Conservation (phyloP, 2,329 filamentous ascomycete species). For the Colletotrichum destructivum region DNA sequence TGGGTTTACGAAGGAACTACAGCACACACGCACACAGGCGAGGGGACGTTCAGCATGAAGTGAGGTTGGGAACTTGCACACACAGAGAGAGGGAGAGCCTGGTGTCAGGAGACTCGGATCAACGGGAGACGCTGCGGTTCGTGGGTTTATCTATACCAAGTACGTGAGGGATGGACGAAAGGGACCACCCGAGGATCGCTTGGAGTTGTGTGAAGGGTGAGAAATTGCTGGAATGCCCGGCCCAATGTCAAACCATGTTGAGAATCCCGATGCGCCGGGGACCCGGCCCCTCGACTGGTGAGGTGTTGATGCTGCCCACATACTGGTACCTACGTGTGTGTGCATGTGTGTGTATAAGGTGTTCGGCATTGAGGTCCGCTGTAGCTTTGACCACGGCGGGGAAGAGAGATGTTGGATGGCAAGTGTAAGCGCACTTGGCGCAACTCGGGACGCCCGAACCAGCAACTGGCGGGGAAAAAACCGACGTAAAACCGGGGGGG, state of each 20-base stretch:
- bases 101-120: not conserved
- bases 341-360: conserved; percentile 11
- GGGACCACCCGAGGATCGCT: conserved; percentile 16
- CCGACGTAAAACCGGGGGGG: not conserved
- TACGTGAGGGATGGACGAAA: conserved; percentile 10
- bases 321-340: too few species aligned
- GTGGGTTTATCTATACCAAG: conserved; percentile 19
- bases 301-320: not conserved
- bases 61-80: not conserved
- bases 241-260: conserved; percentile 10
- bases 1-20: not conserved
- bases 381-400: not conserved
- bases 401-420: conserved; percentile 5
- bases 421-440: conserved; percentile 38
- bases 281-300: not conserved
- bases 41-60: not conserved
- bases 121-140: conserved; percentile 12
- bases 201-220: conserved; percentile 31
- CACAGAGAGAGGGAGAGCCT: not conserved
- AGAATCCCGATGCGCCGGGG: conserved; percentile 10
- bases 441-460: not conserved
- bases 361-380: conserved; percentile 34
- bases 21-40: not conserved
- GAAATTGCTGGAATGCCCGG: conserved; percentile 3
- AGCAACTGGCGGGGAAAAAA: conserved; percentile 10